These are phyloP conservation scores for Asclepias syriaca DNA, from an alignment of 257 asterid genomes.

Conservation along the genomic window DNA sequence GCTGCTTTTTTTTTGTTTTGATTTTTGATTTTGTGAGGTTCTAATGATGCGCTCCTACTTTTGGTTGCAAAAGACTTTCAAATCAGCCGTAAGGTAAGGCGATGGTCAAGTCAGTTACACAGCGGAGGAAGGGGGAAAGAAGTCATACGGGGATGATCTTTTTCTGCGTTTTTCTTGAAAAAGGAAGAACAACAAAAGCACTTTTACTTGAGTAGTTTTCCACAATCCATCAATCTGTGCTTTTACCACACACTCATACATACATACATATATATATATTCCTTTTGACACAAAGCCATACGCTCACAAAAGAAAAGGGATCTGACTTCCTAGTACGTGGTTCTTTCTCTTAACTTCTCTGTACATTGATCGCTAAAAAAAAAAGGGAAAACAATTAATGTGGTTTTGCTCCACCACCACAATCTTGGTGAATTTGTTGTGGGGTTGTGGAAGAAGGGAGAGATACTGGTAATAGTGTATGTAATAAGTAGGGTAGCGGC, in stretches of 20 bases:
- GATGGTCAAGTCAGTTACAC: slow-evolving; percentile 5
- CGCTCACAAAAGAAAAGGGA: too few species aligned
- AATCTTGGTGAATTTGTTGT: neutral
- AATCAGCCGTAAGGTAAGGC: neutral
- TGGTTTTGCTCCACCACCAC: neutral
- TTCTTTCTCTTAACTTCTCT: neutral
- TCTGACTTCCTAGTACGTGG: neutral
- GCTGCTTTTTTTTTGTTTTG: too few species aligned
- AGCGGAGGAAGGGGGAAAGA: neutral
- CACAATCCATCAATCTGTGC: neutral
- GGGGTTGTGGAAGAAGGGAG: neutral
- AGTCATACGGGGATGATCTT: neutral
- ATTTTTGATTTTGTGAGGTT: neutral
- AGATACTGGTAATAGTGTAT: neutral
- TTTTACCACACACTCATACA: neutral
- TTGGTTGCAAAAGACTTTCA: neutral
- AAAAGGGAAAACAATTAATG: neutral
- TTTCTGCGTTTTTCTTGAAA: slow-evolving; percentile 1
- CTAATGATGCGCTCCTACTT: neutral
- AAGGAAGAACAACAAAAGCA: neutral
- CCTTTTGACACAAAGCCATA: neutral
- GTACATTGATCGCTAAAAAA: neutral
- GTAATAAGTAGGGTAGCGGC: neutral
- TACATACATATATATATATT: too few species aligned
- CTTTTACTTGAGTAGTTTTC: slow-evolving; percentile 4